These are phyloP conservation scores for Lagenidium sp. DNA, from an alignment of 352 stramenopile genomes.

Conservation along the genomic window DNA sequence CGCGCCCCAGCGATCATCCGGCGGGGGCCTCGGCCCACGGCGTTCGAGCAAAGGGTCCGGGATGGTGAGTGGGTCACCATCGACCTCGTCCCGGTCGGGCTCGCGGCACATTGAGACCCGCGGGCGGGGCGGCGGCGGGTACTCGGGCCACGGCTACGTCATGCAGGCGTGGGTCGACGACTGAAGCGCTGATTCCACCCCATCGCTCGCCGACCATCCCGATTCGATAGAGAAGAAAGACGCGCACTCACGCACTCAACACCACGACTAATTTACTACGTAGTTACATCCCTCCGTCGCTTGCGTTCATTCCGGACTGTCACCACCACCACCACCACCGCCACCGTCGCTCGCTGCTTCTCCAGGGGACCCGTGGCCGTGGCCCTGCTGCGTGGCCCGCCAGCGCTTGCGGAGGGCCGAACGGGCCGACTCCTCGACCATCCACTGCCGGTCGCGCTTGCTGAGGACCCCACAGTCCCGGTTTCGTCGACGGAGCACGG, in stretches of 20 bases:
- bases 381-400: constrained; percentile 23
- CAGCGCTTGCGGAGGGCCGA: constrained; percentile 42
- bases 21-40: no score
- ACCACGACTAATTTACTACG: no score
- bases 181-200: no score
- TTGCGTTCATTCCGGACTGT: no score
- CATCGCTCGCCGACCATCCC: no score
- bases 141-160: constrained; percentile 27
- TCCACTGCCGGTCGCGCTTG: constrained; percentile 49
- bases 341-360: no score
- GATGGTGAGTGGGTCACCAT: constrained; percentile 1
- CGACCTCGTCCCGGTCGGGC: constrained; percentile 5
- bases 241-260: no score
- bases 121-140: constrained; percentile 1
- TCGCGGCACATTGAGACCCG: neutral
- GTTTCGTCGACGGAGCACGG: constrained; percentile 33
- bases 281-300: no score
- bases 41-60: no score
- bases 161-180: constrained; percentile 69
- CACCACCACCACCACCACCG: no score
- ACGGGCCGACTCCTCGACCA: constrained; percentile 40
- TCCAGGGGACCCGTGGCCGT: neutral
- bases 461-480: constrained; percentile 46
- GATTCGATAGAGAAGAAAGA: no score
- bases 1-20: no score